A percentile compares a stretch with the other conserved stretches of the same genome.
Evolutionary conservation across 805 yeast species (phyloP).

Genomic region (Kodamaea kaohsiungensis): DNA sequence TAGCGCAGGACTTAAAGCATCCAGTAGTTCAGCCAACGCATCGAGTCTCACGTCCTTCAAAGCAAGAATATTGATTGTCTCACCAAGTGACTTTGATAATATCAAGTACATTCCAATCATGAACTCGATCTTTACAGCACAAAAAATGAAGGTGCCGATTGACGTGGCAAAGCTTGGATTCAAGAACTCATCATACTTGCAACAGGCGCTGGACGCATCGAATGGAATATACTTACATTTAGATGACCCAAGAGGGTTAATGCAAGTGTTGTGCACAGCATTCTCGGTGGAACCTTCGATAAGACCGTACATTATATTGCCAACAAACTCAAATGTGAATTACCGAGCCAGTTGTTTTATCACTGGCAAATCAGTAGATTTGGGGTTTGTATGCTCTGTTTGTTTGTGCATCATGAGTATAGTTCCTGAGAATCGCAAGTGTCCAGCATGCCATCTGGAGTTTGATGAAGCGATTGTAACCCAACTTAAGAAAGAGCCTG

Average conservation of each 20-base stretch:
- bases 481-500: constrained; percentile 61
- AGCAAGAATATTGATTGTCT: constrained; percentile 51
- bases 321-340: constrained; percentile 83
- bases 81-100: constrained; percentile 69
- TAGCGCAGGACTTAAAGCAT: constrained; percentile 13
- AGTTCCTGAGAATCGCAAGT: constrained; percentile 63
- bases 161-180: constrained; percentile 83
- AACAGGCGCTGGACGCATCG: constrained; percentile 95
- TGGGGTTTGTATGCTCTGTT: constrained; percentile 94
- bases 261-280: constrained; percentile 81
- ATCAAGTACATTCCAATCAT: constrained; percentile 87
- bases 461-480: constrained; percentile 67
- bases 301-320: constrained; percentile 73
- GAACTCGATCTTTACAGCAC: constrained; percentile 96
- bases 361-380: constrained; percentile 86
- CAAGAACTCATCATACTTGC: constrained; percentile 73
- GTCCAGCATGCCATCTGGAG: constrained; percentile 85
- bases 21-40: constrained; percentile 14
- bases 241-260: constrained; percentile 68
- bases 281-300: constrained; percentile 84
- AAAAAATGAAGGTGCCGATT: constrained; percentile 83
- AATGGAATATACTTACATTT: constrained; percentile 81
- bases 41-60: constrained; percentile 30
- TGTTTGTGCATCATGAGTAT: constrained; percentile 79
- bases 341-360: constrained; percentile 93